phyloP scores from a whole-genome alignment of 148 eudicot species.

The Nepenthes gracilis region DNA sequence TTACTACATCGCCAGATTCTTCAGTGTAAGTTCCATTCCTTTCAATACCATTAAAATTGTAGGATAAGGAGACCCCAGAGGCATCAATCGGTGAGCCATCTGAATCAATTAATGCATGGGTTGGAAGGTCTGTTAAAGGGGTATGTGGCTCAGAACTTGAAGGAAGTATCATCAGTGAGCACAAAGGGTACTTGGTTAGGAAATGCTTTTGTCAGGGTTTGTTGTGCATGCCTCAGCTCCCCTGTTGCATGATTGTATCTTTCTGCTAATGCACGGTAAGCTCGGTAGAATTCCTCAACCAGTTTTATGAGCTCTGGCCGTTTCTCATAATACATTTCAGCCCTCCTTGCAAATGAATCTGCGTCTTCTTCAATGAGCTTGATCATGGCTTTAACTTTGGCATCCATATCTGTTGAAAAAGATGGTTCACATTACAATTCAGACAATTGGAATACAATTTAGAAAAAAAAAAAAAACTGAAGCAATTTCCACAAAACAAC shows the following conservation, averaged over 20 bases:
- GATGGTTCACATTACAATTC: not conserved
- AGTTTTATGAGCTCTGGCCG: slow-evolving; percentile 96
- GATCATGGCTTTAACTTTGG: slow-evolving; percentile 91
- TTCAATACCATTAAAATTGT: slow-evolving; percentile 10
- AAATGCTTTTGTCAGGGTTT: slow-evolving; percentile 78
- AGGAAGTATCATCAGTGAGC: slow-evolving; percentile 51
- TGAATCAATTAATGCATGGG: slow-evolving; percentile 29
- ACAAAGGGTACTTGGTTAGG: slow-evolving; percentile 60
- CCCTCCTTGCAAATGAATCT: slow-evolving; percentile 97
- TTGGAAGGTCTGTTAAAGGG: slow-evolving; percentile 29
- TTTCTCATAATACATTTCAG: slow-evolving; percentile 97
- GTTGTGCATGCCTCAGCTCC: slow-evolving; percentile 87
- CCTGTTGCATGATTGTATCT: slow-evolving; percentile 95
- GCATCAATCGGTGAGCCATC: slow-evolving; percentile 24
- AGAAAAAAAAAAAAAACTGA: not conserved
- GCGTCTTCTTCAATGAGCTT: slow-evolving; percentile 99
- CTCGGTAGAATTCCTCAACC: slow-evolving; percentile 97
- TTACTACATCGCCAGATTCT: slow-evolving; percentile 16
- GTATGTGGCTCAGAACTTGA: slow-evolving; percentile 42
- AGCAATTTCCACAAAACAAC: not conserved
- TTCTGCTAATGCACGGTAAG: slow-evolving; percentile 95
- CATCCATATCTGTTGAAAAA: slow-evolving; percentile 63
- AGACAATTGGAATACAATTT: not conserved
- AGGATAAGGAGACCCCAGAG: slow-evolving; percentile 6
- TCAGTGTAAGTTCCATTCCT: slow-evolving; percentile 10